These are phyloP conservation scores for Massarina eburnea DNA, from an alignment of 2,329 filamentous ascomycete genomes.

Conservation along the genomic window DNA sequence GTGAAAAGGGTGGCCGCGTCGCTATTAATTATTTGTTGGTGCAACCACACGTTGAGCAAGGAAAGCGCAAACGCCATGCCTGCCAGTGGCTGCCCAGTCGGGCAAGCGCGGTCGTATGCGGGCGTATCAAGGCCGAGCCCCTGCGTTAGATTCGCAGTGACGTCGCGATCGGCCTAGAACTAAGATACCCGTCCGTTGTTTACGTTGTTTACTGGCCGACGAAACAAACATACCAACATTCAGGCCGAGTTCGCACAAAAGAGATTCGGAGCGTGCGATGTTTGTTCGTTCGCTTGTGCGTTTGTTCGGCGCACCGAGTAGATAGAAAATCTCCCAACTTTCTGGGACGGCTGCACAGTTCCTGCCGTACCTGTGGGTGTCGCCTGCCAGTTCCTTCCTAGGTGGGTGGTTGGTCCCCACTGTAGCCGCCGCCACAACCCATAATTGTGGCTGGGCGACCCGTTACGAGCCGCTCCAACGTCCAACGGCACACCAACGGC, in stretches of 20 bases:
- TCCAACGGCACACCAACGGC: too few relatives aligned
- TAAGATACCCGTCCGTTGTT: conserved; percentile 7
- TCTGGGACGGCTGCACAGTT: too few relatives aligned
- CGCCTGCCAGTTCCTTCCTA: neutral
- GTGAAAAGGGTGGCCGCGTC: conserved; percentile 16
- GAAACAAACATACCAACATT: too few relatives aligned
- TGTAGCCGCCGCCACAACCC: neutral
- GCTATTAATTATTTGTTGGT: conserved; percentile 20
- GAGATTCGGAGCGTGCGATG: too few relatives aligned
- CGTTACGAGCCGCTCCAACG: too few relatives aligned
- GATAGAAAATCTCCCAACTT: too few relatives aligned
- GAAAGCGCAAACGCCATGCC: conserved; percentile 14
- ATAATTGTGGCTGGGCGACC: too few relatives aligned
- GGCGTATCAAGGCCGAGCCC: conserved; percentile 8
- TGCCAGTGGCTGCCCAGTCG: conserved; percentile 5
- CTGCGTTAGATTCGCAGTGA: conserved; percentile 9
- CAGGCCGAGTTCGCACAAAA: too few relatives aligned
- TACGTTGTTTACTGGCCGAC: too few relatives aligned
- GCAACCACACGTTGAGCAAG: conserved; percentile 16
- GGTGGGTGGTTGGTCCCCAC: neutral
- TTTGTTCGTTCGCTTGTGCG: too few relatives aligned
- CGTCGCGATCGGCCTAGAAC: neutral
- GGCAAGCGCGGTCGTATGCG: conserved; percentile 2
- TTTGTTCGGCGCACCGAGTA: too few relatives aligned
- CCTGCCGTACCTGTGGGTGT: neutral